Conservation (phyloP, 1,139 yeast genomes). For the Magnusiomyces magnusii region DNA sequence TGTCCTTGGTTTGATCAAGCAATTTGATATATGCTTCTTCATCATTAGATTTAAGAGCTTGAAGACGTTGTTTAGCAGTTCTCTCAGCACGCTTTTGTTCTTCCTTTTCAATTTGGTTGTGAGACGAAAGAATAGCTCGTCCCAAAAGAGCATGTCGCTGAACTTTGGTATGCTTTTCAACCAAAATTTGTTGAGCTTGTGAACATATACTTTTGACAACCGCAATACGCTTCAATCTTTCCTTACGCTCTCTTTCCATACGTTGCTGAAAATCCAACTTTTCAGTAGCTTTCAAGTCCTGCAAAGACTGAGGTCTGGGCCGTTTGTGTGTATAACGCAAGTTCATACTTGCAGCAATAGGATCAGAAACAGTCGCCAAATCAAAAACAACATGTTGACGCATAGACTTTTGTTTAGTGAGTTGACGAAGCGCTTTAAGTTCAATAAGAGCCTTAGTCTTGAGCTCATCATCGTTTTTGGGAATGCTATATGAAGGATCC, state of each 20-base stretch:
- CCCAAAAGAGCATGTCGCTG: slow-evolving; percentile 20
- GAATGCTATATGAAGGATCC: slow-evolving; percentile 39
- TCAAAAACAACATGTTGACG: slow-evolving; percentile 66
- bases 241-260: slow-evolving; percentile 42
- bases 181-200: slow-evolving; percentile 32
- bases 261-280: slow-evolving; percentile 53
- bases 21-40: slow-evolving; percentile 95
- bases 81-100: slow-evolving; percentile 81
- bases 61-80: slow-evolving; percentile 94
- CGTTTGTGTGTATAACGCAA: slow-evolving; percentile 35
- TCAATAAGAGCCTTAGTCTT: slow-evolving; percentile 70
- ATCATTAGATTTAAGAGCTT: slow-evolving; percentile 92
- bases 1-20: slow-evolving; percentile 94
- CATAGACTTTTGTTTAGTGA: slow-evolving; percentile 77
- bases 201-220: slow-evolving; percentile 29
- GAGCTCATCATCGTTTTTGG: slow-evolving; percentile 38
- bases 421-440: slow-evolving; percentile 67
- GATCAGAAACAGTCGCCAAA: slow-evolving; percentile 41
- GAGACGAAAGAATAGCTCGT: slow-evolving; percentile 26
- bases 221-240: slow-evolving; percentile 28
- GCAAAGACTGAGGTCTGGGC: slow-evolving; percentile 58
- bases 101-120: slow-evolving; percentile 55
- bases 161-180: slow-evolving; percentile 21
- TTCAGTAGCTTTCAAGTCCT: slow-evolving; percentile 54
- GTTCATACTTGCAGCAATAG: slow-evolving; percentile 30